Evolutionary conservation across 768 basidiomycete species (phyloP).

Genomic region (Aureoboletus auriporus): DNA sequence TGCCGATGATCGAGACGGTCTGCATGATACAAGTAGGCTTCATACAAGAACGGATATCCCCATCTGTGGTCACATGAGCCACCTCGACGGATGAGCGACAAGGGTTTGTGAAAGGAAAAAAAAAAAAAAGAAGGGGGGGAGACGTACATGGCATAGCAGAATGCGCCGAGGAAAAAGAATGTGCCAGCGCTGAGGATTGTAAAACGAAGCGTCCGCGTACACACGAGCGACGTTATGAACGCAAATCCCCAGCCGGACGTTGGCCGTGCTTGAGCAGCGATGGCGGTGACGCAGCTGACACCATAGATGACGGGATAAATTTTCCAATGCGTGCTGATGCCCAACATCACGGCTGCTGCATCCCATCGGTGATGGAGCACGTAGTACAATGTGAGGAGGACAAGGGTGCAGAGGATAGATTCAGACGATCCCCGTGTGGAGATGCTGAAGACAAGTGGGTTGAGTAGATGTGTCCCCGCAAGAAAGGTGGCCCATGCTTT

Average conservation of each 20-base stretch:
- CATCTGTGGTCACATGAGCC: constrained; percentile 50
- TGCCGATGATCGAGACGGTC: constrained; percentile 93
- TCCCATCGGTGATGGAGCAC: constrained; percentile 59
- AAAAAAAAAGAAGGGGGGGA: constrained; percentile 7
- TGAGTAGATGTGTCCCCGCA: constrained; percentile 76
- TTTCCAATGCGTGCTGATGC: constrained; percentile 91
- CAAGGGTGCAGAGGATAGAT: constrained; percentile 74
- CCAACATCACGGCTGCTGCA: constrained; percentile 66
- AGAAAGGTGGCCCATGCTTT: constrained; percentile 48
- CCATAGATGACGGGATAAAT: constrained; percentile 95
- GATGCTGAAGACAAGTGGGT: constrained; percentile 93
- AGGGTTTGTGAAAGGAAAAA: not conserved
- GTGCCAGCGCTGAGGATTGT: constrained; percentile 62
- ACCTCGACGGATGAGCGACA: not conserved
- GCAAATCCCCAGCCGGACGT: constrained; percentile 13
- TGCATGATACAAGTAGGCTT: constrained; percentile 92
- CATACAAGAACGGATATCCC: constrained; percentile 88
- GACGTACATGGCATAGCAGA: constrained; percentile 75
- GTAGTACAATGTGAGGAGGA: constrained; percentile 64
- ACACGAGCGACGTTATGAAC: constrained; percentile 43
- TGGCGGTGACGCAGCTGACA: constrained; percentile 53
- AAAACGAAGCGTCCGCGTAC: constrained; percentile 57
- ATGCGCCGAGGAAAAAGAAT: constrained; percentile 56
- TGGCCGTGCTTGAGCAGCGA: constrained; percentile 22
- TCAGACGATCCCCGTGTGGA: constrained; percentile 97